A percentile compares a stretch with the other conserved stretches of the same genome.
These are phyloP conservation scores for Acanthamoeba culbertsoni DNA, from an alignment of 208 protist genomes.

Conservation along the genomic window DNA sequence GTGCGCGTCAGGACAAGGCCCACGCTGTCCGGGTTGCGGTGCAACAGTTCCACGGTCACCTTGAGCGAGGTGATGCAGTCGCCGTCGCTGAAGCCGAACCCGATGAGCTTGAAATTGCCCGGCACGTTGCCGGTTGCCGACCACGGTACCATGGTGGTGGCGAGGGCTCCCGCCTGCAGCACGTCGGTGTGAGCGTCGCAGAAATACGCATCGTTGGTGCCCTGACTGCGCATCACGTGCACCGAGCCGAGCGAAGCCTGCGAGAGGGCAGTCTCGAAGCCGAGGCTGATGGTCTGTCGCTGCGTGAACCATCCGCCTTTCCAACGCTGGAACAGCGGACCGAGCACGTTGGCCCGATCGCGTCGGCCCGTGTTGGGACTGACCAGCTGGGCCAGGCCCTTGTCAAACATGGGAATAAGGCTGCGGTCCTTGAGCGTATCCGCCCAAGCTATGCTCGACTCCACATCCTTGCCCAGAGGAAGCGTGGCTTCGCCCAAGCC, in stretches of 20 bases:
- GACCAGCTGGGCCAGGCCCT: neutral
- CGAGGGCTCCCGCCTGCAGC: neutral
- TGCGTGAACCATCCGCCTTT: conserved; percentile 37
- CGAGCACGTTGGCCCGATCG: neutral
- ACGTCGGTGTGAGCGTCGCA: conserved; percentile 29
- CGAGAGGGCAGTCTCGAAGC: neutral
- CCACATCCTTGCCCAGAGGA: neutral
- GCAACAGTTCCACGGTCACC: neutral
- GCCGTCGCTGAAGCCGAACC: neutral
- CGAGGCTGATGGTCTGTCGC: neutral
- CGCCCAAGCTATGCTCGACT: neutral
- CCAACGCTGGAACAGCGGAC: conserved; percentile 26
- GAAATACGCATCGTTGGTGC: neutral
- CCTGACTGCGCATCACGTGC: neutral
- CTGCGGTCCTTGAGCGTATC: neutral
- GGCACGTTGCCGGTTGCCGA: neutral
- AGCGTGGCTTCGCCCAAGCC: neutral
- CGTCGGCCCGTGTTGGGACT: neutral
- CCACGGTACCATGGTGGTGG: neutral
- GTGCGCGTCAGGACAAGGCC: neutral
- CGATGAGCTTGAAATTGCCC: neutral
- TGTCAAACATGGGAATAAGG: neutral
- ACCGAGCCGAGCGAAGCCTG: neutral
- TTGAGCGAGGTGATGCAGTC: neutral
- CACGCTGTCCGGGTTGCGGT: neutral